Percentiles rank a stretch among this genome's conserved stretches.
Conservation (phyloP, 2,329 filamentous ascomycete genomes). For the Zelopaecilomyces penicillatus region DNA sequence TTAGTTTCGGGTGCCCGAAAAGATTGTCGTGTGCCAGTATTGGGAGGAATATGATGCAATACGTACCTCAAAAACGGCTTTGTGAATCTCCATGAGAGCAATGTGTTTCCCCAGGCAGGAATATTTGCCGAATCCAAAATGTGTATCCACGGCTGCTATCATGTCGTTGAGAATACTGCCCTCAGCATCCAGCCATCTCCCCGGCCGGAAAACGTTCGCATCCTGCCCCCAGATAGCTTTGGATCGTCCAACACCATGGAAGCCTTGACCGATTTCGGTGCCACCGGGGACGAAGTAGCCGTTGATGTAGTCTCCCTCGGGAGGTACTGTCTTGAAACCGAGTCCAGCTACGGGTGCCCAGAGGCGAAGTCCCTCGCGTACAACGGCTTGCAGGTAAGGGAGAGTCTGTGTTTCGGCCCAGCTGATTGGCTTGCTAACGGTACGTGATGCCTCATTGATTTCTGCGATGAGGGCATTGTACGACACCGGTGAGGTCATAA, state of each 20-base stretch:
- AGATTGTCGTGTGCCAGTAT: not conserved
- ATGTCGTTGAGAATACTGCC: slow-evolving; percentile 24
- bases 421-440: slow-evolving; percentile 28
- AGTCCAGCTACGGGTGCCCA: slow-evolving; percentile 45
- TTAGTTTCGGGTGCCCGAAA: not conserved
- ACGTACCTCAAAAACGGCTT: slow-evolving; percentile 38
- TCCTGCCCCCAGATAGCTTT: slow-evolving; percentile 41
- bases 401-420: slow-evolving; percentile 41
- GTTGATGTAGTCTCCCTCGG: slow-evolving; percentile 42
- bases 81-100: slow-evolving; percentile 40
- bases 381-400: slow-evolving; percentile 47
- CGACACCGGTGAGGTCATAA: slow-evolving; percentile 37
- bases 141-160: slow-evolving; percentile 29
- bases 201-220: slow-evolving; percentile 43
- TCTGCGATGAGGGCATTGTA: slow-evolving; percentile 34
- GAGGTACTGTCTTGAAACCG: slow-evolving; percentile 45
- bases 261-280: slow-evolving; percentile 44
- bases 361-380: slow-evolving; percentile 48
- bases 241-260: slow-evolving; percentile 45
- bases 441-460: slow-evolving; percentile 32
- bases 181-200: slow-evolving; percentile 41
- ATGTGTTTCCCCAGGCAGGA: slow-evolving; percentile 39
- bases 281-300: slow-evolving; percentile 44
- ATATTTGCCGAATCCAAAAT: slow-evolving; percentile 38
- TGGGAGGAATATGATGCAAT: not conserved